These are phyloP conservation scores for Theobroma cacao DNA, from an alignment of 345 rosid genomes.

Conservation along the genomic window DNA sequence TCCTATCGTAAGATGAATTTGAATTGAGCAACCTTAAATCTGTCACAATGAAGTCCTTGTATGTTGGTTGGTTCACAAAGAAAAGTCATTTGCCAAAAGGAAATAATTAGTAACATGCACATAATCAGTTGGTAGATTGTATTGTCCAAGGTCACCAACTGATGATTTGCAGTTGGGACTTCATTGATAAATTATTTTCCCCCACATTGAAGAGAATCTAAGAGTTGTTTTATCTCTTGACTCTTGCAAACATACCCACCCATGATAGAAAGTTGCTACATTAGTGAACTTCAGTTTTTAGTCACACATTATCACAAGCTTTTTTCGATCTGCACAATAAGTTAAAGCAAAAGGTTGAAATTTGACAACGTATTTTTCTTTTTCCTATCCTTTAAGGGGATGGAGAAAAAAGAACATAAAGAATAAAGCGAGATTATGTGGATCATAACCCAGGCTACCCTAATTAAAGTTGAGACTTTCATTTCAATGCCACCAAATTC, in stretches of 20 bases:
- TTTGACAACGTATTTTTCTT: too few relatives aligned
- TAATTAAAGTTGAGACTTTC: too few relatives aligned
- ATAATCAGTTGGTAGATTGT: not conserved
- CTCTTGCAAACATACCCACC: not conserved
- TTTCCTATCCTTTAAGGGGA: too few relatives aligned
- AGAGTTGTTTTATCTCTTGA: not conserved
- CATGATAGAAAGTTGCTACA: not conserved
- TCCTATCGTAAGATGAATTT: not conserved
- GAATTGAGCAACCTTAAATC: not conserved
- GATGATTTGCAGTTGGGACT: not conserved
- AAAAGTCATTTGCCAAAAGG: not conserved
- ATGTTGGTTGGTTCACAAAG: not conserved
- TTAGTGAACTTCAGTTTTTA: not conserved
- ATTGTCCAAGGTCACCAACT: not conserved
- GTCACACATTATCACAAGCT: too few relatives aligned
- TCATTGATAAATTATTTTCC: not conserved
- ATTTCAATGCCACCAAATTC: too few relatives aligned
- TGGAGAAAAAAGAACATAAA: too few relatives aligned
- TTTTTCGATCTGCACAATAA: too few relatives aligned
- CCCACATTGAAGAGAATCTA: not conserved
- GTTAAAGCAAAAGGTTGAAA: too few relatives aligned
- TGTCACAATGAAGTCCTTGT: not conserved
- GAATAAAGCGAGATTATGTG: too few relatives aligned
- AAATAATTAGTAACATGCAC: not conserved
- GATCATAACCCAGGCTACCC: too few relatives aligned